These are phyloP conservation scores for Jasminum sambac DNA, from an alignment of 257 asterid species.

Conservation along the genomic window DNA sequence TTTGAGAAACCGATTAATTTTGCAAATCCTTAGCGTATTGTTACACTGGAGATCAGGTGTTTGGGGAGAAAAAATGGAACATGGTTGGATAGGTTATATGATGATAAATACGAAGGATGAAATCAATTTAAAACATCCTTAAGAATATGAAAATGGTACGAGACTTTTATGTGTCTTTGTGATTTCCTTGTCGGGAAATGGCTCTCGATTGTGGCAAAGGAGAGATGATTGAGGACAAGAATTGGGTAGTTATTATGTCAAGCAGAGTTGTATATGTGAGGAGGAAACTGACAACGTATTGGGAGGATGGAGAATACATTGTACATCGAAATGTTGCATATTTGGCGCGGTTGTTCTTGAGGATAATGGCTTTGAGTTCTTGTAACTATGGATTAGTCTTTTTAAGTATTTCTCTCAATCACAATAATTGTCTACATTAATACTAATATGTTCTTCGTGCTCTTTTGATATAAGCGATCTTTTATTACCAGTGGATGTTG, in stretches of 20 bases:
- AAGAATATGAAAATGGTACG: neutral
- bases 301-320: neutral
- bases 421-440: neutral
- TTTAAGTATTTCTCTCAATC: neutral
- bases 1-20: neutral
- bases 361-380: no score
- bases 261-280: neutral
- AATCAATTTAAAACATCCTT: neutral
- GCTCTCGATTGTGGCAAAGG: neutral
- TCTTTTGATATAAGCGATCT: neutral
- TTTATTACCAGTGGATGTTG: slow-evolving; percentile 1
- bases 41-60: neutral
- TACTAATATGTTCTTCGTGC: neutral
- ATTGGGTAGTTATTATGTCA: neutral
- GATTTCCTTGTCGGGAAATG: neutral
- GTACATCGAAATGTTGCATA: neutral
- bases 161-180: no score
- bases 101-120: neutral
- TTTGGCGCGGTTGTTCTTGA: neutral
- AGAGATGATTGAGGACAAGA: neutral
- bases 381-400: neutral
- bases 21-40: neutral
- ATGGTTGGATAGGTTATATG: neutral
- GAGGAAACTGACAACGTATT: neutral
- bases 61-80: neutral